phyloP scores from a whole-genome alignment of 331 rosid species.

The Spiraea crenata region DNA sequence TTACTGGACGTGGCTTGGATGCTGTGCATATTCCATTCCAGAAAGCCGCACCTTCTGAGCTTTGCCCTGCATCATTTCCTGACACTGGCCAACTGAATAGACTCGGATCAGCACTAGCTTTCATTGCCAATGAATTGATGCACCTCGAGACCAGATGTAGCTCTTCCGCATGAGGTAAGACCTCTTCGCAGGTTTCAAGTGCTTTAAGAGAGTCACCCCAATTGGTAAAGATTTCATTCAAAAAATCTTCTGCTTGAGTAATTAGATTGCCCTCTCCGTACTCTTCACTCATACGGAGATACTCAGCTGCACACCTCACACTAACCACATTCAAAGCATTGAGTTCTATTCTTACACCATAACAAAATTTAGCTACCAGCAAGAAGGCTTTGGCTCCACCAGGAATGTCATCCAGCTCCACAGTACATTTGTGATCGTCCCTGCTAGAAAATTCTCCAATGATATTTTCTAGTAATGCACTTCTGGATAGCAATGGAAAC shows the following conservation, averaged over 20 bases:
- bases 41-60: constrained; percentile 39
- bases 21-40: constrained; percentile 69
- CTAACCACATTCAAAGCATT: constrained; percentile 59
- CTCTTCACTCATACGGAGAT: constrained; percentile 71
- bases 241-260: constrained; percentile 57
- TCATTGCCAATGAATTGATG: constrained; percentile 68
- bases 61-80: constrained; percentile 28
- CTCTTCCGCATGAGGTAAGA: constrained; percentile 63
- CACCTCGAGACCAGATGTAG: constrained; percentile 72
- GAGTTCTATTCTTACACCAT: constrained; percentile 79
- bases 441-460: constrained; percentile 46
- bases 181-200: constrained; percentile 75
- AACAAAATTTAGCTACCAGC: constrained; percentile 71
- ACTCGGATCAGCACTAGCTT: constrained; percentile 70
- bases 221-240: constrained; percentile 51
- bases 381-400: constrained; percentile 79
- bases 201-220: constrained; percentile 78
- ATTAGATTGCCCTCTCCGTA: constrained; percentile 74
- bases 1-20: constrained; percentile 31
- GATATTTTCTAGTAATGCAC: constrained; percentile 56
- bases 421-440: constrained; percentile 42
- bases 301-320: constrained; percentile 75
- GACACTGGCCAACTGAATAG: constrained; percentile 56
- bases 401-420: constrained; percentile 72
- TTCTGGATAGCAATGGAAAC: constrained; percentile 87